Evolutionary conservation across 352 stramenopile genomes (phyloP).

Genomic region (Globisporangium takayamanum): DNA sequence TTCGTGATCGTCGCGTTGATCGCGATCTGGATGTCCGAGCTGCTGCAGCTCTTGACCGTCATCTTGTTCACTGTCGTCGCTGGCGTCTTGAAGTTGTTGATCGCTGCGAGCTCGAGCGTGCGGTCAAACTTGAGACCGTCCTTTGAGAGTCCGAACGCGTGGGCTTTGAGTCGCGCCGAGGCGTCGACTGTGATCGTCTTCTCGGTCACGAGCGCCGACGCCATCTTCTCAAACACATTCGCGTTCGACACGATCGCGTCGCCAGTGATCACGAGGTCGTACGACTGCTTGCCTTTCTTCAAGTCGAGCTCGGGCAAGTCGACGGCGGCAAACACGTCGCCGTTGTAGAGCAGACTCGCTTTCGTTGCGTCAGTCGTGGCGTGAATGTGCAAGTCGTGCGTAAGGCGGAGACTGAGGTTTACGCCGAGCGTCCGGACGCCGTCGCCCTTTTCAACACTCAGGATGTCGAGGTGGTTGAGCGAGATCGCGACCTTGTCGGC

Average conservation of each 20-base stretch:
- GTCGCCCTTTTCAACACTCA: slow-evolving; percentile 25
- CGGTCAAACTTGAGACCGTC: slow-evolving; percentile 42
- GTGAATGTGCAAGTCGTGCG: slow-evolving; percentile 35
- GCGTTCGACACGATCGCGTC: slow-evolving; percentile 30
- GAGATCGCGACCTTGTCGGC: slow-evolving; percentile 44
- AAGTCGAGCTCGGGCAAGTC: slow-evolving; percentile 49
- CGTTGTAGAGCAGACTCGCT: slow-evolving; percentile 34
- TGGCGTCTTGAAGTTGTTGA: slow-evolving; percentile 52
- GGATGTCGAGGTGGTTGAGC: slow-evolving; percentile 67
- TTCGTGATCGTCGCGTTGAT: slow-evolving; percentile 54
- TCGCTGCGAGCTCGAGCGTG: slow-evolving; percentile 32
- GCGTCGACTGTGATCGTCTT: slow-evolving; percentile 31
- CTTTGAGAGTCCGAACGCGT: slow-evolving; percentile 42
- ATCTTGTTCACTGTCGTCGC: slow-evolving; percentile 50
- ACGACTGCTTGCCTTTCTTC: slow-evolving; percentile 33
- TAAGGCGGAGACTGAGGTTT: slow-evolving; percentile 46
- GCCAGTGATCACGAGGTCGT: slow-evolving; percentile 44
- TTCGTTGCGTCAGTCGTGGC: slow-evolving; percentile 48
- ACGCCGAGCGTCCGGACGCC: slow-evolving; percentile 26
- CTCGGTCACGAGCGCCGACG: slow-evolving; percentile 27
- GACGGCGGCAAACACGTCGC: slow-evolving; percentile 35
- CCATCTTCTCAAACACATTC: slow-evolving; percentile 38
- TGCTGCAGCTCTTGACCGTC: slow-evolving; percentile 28
- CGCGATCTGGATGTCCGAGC: slow-evolving; percentile 32
- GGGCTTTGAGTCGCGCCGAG: slow-evolving; percentile 30